These are phyloP conservation scores for Malus hybrid DNA, from an alignment of 331 rosid genomes.

Conservation along the genomic window DNA sequence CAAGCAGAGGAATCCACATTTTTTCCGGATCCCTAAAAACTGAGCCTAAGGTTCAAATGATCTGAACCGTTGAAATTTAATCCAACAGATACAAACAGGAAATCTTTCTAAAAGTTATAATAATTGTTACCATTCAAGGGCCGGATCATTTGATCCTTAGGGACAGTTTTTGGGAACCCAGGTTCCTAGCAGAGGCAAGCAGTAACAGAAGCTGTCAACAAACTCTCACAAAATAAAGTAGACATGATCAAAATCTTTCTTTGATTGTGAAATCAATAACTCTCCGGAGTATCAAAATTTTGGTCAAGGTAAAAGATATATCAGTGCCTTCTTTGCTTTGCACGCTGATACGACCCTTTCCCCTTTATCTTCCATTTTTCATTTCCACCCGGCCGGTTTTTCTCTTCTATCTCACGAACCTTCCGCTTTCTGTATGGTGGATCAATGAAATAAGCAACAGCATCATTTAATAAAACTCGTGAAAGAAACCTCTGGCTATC, in stretches of 20 bases:
- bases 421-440: slow-evolving; percentile 46
- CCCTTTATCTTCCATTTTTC: slow-evolving; percentile 69
- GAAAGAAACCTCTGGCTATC: neutral
- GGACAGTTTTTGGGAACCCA: too few relatives aligned
- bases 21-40: too few relatives aligned
- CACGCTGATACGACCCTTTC: slow-evolving; percentile 41
- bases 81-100: accelerated
- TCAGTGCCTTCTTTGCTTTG: slow-evolving; percentile 56
- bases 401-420: slow-evolving; percentile 65
- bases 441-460: neutral
- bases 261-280: too few relatives aligned
- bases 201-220: too few relatives aligned
- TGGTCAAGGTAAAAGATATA: neutral
- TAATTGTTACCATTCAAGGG: too few relatives aligned
- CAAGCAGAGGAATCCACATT: too few relatives aligned
- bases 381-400: slow-evolving; percentile 56
- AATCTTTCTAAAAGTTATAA: accelerated
- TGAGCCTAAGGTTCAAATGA: too few relatives aligned
- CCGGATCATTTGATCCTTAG: too few relatives aligned
- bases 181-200: too few relatives aligned
- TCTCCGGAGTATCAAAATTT: neutral
- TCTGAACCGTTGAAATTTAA: accelerated
- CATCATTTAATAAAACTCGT: neutral
- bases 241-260: neutral
- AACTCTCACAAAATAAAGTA: too few relatives aligned